These are phyloP conservation scores for Selaginella tamariscina DNA, from an alignment of 75 land plant species.

Conservation along the genomic window DNA sequence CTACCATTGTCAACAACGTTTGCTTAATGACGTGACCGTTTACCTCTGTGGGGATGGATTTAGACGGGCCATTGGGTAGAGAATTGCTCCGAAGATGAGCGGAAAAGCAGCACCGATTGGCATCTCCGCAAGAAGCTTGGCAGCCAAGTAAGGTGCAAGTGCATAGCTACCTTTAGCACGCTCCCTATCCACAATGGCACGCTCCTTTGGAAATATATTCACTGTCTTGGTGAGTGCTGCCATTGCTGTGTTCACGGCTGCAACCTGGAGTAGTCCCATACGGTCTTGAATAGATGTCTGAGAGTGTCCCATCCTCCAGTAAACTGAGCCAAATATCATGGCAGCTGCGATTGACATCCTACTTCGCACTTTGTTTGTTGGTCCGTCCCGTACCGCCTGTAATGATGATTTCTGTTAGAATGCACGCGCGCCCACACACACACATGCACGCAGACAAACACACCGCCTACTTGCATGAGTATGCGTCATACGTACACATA, in stretches of 20 bases:
- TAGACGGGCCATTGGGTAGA: slow-evolving; percentile 97
- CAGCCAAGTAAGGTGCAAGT: slow-evolving; percentile 75
- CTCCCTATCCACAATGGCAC: slow-evolving; percentile 81
- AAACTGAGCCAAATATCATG: slow-evolving; percentile 90
- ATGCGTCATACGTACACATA: too few species aligned
- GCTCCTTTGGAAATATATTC: slow-evolving; percentile 93
- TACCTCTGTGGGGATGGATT: slow-evolving; percentile 62
- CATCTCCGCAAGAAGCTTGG: slow-evolving; percentile 87
- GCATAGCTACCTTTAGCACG: slow-evolving; percentile 80
- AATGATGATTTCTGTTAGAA: neutral
- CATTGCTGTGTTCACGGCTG: slow-evolving; percentile 99
- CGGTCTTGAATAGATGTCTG: slow-evolving; percentile 98
- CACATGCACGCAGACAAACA: too few species aligned
- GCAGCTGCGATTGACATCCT: slow-evolving; percentile 94
- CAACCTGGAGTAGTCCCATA: slow-evolving; percentile 98
- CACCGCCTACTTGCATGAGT: too few species aligned
- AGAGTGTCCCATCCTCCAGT: slow-evolving; percentile 90
- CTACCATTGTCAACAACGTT: neutral
- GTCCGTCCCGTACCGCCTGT: slow-evolving; percentile 83
- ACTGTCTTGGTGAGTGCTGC: slow-evolving; percentile 99
- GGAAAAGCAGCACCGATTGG: slow-evolving; percentile 97
- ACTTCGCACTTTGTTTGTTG: slow-evolving; percentile 86
- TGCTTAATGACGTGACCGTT: neutral
- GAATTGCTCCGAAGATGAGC: slow-evolving; percentile 69
- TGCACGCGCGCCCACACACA: neutral